These are phyloP conservation scores for Daedaleopsis sinensis DNA, from an alignment of 768 basidiomycete genomes.

Conservation along the genomic window DNA sequence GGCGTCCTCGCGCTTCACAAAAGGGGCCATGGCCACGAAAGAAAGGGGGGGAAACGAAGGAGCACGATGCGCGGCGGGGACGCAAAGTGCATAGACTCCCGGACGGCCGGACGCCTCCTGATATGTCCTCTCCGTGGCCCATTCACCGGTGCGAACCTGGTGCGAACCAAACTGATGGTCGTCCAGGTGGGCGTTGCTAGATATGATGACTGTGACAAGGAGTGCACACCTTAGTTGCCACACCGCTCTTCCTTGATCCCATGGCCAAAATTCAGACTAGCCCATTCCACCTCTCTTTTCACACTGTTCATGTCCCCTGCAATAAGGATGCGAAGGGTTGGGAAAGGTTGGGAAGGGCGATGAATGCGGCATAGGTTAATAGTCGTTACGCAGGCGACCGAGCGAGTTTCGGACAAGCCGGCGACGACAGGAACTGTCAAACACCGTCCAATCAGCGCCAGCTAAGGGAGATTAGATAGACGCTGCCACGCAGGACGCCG, in stretches of 20 bases:
- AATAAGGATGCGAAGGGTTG: neutral
- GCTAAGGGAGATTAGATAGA: neutral
- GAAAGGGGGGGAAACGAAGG: neutral
- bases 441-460: neutral
- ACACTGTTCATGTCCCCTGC: neutral
- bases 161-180: constrained; percentile 14
- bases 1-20: constrained; percentile 18
- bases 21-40: constrained; percentile 14
- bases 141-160: neutral
- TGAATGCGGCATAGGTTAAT: neutral
- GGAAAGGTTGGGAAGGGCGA: no score
- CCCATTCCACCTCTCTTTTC: neutral
- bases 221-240: constrained; percentile 9
- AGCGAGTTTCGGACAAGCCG: no score
- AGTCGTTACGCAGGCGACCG: neutral
- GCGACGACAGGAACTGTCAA: neutral
- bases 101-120: neutral
- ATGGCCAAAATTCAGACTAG: neutral
- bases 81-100: constrained; percentile 14
- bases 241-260: constrained; percentile 1
- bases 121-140: neutral
- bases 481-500: no score
- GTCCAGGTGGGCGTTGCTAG: constrained; percentile 18
- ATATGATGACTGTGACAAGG: constrained; percentile 10
- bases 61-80: constrained; percentile 15